phyloP scores from a whole-genome alignment of 2,329 filamentous ascomycete genomes.

The Calonectria pseudoreteaudii region DNA sequence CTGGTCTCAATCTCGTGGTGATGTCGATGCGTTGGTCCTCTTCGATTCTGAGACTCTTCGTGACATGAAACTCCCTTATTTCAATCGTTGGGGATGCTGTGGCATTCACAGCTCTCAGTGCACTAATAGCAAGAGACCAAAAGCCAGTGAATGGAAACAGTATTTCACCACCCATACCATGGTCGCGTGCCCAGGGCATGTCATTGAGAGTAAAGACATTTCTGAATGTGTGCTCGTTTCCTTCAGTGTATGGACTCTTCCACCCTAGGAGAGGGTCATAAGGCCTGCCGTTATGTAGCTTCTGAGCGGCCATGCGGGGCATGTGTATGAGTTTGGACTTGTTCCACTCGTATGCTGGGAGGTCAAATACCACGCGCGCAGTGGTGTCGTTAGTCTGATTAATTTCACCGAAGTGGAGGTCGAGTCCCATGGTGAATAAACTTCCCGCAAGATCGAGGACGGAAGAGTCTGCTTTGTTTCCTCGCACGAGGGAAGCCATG shows the following conservation, averaged over 20 bases:
- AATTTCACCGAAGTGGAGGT: not conserved
- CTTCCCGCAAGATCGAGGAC: not conserved
- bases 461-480: not conserved
- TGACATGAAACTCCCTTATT: constrained; percentile 34
- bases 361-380: not conserved
- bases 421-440: not conserved
- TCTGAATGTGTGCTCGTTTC: constrained; percentile 47
- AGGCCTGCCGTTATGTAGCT: constrained; percentile 46
- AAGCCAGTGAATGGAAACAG: constrained; percentile 40
- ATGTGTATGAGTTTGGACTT: not conserved
- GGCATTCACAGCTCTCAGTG: constrained; percentile 9
- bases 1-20: constrained; percentile 39
- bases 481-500: not conserved
- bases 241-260: constrained; percentile 25
- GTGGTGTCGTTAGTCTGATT: not conserved
- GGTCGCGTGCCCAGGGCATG: constrained; percentile 59
- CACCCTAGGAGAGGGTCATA: constrained; percentile 48
- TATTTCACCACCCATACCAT: constrained; percentile 45
- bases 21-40: constrained; percentile 44
- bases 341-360: not conserved
- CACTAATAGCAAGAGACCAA: constrained; percentile 19
- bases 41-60: constrained; percentile 39
- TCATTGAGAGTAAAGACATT: constrained; percentile 51
- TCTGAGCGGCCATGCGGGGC: constrained; percentile 51
- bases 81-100: constrained; percentile 9